Evolutionary conservation across 805 yeast genomes (phyloP).

Genomic region (Yarrowia deformans): DNA sequence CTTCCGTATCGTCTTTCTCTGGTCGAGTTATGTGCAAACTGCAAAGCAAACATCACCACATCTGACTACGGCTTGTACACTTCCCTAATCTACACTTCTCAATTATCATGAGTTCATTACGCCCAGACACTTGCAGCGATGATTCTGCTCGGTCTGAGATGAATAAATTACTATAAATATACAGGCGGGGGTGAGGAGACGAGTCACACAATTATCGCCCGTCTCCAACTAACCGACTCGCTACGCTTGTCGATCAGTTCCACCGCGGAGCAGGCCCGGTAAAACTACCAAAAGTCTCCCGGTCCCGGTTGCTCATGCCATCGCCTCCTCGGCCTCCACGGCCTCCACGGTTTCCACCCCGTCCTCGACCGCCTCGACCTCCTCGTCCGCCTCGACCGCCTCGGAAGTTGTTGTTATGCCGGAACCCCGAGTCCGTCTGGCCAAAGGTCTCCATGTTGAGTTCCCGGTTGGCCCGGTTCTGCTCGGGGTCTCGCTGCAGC

Average conservation of each 20-base stretch:
- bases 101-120: conserved; percentile 11
- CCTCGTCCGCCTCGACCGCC: conserved; percentile 62
- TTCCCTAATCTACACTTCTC: too few relatives aligned
- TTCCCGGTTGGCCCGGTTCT: conserved; percentile 54
- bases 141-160: conserved; percentile 7
- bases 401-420: conserved; percentile 50
- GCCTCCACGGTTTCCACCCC: conserved; percentile 52
- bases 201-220: too few relatives aligned
- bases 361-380: conserved; percentile 51
- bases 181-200: not conserved
- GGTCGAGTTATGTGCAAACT: too few relatives aligned
- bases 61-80: too few relatives aligned
- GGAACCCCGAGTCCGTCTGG: conserved; percentile 51
- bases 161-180: conserved; percentile 31
- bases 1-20: too few relatives aligned
- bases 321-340: conserved; percentile 49
- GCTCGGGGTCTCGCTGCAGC: conserved; percentile 50
- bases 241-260: not conserved
- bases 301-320: conserved; percentile 35
- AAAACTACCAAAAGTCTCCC: conserved; percentile 37
- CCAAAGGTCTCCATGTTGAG: conserved; percentile 88
- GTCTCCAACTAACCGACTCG: not conserved
- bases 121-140: not conserved
- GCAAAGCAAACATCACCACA: too few relatives aligned
- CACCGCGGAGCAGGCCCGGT: conserved; percentile 12